A percentile compares a stretch with the other conserved stretches of the same genome.
Evolutionary conservation across 768 basidiomycete genomes (phyloP).

Genomic region (Strobilomyces dryophilus): DNA sequence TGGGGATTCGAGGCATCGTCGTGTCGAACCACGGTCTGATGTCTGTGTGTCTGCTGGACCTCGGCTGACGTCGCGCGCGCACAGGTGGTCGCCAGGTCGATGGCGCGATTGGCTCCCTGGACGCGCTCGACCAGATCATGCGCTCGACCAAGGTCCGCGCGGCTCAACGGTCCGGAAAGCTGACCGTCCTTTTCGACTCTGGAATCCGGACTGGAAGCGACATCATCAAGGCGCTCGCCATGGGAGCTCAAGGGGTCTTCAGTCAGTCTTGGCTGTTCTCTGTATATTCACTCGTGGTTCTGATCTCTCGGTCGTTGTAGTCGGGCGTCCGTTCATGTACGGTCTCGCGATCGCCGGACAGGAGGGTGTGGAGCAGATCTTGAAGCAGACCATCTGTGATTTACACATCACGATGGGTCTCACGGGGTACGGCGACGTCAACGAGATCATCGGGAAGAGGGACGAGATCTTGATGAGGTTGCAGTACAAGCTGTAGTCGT

Average conservation of each 20-base stretch:
- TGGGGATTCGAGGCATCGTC: conserved; percentile 42
- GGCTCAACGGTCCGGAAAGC: conserved; percentile 56
- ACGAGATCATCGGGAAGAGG: conserved; percentile 57
- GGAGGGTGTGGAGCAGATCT: conserved; percentile 70
- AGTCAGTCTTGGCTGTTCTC: conserved; percentile 35
- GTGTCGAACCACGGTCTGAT: conserved; percentile 40
- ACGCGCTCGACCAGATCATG: conserved; percentile 67
- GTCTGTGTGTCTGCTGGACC: neutral
- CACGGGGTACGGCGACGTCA: conserved; percentile 52
- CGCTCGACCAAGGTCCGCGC: conserved; percentile 52
- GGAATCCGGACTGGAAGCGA: no score
- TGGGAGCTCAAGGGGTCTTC: no score
- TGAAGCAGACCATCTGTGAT: conserved; percentile 65
- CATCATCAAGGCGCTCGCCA: no score
- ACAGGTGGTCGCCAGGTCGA: conserved; percentile 78
- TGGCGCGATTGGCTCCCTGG: conserved; percentile 72
- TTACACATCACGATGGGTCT: conserved; percentile 62
- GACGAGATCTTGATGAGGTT: conserved; percentile 24
- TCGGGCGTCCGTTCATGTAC: conserved; percentile 71
- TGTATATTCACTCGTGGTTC: no score
- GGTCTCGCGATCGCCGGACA: conserved; percentile 68
- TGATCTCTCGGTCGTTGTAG: conserved; percentile 28
- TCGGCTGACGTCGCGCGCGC: neutral
- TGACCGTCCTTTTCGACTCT: conserved; percentile 57
- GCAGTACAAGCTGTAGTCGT: conserved; percentile 7